phyloP scores from a whole-genome alignment of 208 protist genomes.

The Acanthamoeba triangularis region DNA sequence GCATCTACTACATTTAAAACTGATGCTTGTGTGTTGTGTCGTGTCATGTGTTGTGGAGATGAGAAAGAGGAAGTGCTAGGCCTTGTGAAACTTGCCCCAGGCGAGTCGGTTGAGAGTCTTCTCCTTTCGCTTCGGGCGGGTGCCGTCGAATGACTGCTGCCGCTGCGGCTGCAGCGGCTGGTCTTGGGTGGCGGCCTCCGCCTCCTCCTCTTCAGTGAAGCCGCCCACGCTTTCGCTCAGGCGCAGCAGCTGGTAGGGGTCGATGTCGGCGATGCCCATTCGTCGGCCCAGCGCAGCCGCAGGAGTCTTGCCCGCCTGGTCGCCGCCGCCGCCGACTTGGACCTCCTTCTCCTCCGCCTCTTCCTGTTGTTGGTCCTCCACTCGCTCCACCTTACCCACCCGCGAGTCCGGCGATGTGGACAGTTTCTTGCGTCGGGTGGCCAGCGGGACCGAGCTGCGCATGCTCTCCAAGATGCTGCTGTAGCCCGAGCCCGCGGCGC shows the following conservation, averaged over 20 bases:
- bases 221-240: conserved; percentile 68
- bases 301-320: not conserved
- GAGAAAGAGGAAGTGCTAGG: too few species aligned
- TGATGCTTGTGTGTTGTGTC: too few species aligned
- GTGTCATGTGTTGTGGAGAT: too few species aligned
- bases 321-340: too few species aligned
- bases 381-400: not conserved
- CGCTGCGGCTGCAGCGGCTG: not conserved
- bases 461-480: not conserved
- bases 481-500: not conserved
- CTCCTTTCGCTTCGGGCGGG: conserved; percentile 34
- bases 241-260: not conserved
- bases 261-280: conserved; percentile 71
- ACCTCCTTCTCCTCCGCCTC: conserved; percentile 25
- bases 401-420: not conserved
- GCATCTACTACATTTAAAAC: too few species aligned
- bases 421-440: too few species aligned
- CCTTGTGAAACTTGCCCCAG: not conserved
- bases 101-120: not conserved
- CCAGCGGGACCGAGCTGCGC: conserved; percentile 1
- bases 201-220: conserved; percentile 43
- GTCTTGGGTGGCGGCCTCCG: not conserved
- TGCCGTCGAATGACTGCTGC: too few species aligned
- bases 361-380: not conserved
- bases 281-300: not conserved